A percentile compares a stretch with the other conserved stretches of the same genome.
Evolutionary conservation across 208 protist species (phyloP).

Genomic region (Herpetomonas samuelpessoai): DNA sequence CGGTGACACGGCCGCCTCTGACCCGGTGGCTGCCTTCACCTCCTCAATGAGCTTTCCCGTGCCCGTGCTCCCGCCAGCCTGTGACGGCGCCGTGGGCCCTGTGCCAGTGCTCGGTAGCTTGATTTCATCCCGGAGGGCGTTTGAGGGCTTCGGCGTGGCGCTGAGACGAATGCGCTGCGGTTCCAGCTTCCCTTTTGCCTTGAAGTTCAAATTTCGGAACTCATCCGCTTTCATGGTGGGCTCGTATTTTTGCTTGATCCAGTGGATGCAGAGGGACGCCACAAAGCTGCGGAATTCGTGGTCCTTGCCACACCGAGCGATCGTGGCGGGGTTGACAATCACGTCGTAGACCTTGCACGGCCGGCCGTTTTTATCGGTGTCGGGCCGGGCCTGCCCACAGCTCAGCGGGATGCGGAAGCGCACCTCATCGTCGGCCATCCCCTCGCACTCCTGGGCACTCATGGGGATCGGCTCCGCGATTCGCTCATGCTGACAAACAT

Average conservation of each 20-base stretch:
- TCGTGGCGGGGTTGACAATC: constrained; percentile 80
- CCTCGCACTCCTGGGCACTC: constrained; percentile 13
- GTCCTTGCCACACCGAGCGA: constrained; percentile 65
- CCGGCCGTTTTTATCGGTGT: constrained; percentile 79
- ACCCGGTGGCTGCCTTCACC: constrained; percentile 14
- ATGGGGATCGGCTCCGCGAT: constrained; percentile 89
- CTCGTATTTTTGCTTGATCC: constrained; percentile 89
- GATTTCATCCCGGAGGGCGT: constrained; percentile 88
- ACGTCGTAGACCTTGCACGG: constrained; percentile 92
- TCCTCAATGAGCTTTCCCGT: constrained; percentile 68
- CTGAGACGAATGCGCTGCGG: constrained; percentile 86
- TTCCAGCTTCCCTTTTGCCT: constrained; percentile 79
- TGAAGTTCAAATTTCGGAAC: constrained; percentile 87
- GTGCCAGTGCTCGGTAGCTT: constrained; percentile 41
- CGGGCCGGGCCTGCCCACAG: constrained; percentile 77
- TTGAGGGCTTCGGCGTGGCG: constrained; percentile 29
- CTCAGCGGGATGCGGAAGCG: constrained; percentile 87
- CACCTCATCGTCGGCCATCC: constrained; percentile 38
- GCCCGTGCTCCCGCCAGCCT: constrained; percentile 35
- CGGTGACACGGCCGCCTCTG: neutral
- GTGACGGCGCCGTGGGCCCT: constrained; percentile 40
- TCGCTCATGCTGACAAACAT: constrained; percentile 81
- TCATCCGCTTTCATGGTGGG: constrained; percentile 86
- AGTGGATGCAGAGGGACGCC: constrained; percentile 84
- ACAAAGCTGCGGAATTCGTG: constrained; percentile 86